These are phyloP conservation scores for Heteromeles arbutifolia DNA, from an alignment of 306 rosid genomes.

Conservation along the genomic window DNA sequence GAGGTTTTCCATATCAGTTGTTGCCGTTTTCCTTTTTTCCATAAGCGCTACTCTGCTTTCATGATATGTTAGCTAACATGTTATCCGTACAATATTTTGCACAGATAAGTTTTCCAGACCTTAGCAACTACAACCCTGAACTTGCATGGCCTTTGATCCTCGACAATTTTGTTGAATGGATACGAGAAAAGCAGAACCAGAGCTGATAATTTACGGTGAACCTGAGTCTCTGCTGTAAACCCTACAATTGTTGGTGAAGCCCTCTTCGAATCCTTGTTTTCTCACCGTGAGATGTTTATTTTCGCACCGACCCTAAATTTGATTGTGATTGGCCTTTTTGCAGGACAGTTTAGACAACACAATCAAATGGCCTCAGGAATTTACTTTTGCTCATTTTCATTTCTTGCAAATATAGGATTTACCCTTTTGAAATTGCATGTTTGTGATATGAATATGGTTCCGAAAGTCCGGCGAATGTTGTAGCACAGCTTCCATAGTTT, in stretches of 20 bases:
- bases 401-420: slow-evolving; percentile 2
- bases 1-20: neutral
- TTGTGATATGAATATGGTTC: slow-evolving; percentile 22
- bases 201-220: slow-evolving; percentile 20
- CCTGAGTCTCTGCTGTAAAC: slow-evolving; percentile 40
- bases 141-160: slow-evolving; percentile 97
- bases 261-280: neutral
- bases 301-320: neutral
- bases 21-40: neutral
- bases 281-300: neutral
- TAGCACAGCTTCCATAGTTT: slow-evolving; percentile 3
- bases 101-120: slow-evolving; percentile 80
- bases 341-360: slow-evolving; percentile 35
- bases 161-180: slow-evolving; percentile 92
- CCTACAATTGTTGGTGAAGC: slow-evolving; percentile 29
- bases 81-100: neutral
- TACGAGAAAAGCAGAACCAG: slow-evolving; percentile 49
- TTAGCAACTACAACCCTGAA: slow-evolving; percentile 64
- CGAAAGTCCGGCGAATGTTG: slow-evolving; percentile 14
- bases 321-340: slow-evolving; percentile 25
- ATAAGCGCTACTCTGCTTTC: neutral
- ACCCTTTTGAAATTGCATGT: slow-evolving; percentile 10
- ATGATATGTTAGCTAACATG: neutral
- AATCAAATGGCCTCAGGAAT: slow-evolving; percentile 24
- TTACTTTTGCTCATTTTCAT: slow-evolving; percentile 3